Conservation (phyloP, 2,329 filamentous ascomycete genomes). For the Arthroderma sp. region DNA sequence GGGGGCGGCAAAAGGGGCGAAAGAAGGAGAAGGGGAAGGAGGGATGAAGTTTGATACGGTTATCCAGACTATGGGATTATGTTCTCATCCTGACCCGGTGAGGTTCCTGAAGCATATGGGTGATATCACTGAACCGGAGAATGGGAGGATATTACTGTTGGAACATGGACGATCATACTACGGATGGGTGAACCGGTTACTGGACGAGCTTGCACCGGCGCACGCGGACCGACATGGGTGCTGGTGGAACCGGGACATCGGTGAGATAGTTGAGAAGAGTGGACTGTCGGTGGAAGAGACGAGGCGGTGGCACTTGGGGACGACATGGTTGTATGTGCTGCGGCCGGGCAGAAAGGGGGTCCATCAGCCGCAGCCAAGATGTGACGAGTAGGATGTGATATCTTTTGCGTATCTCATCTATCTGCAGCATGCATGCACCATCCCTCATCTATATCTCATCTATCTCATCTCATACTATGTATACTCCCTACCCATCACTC, state of each 20-base stretch:
- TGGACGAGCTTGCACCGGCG: constrained; percentile 34
- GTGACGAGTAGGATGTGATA: background rate
- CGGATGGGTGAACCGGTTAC: constrained; percentile 33
- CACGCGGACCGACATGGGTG: constrained; percentile 40
- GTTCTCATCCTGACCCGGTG: constrained; percentile 33
- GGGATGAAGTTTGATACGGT: constrained; percentile 31
- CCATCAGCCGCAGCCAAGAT: background rate
- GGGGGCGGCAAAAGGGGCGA: background rate
- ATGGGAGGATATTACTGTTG: constrained; percentile 33
- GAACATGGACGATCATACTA: constrained; percentile 38
- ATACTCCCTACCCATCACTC: too few relatives aligned
- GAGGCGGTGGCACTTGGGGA: constrained; percentile 36
- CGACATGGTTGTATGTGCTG: constrained; percentile 34
- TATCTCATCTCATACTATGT: too few relatives aligned
- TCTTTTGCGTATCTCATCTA: background rate
- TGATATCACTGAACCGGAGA: constrained; percentile 25
- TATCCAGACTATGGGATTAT: constrained; percentile 39
- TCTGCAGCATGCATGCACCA: background rate
- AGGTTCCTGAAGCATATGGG: constrained; percentile 29
- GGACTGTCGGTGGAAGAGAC: constrained; percentile 35
- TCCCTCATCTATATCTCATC: background rate
- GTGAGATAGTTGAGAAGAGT: constrained; percentile 33
- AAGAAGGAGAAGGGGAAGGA: background rate
- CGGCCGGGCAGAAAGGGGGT: constrained; percentile 15
- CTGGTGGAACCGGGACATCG: constrained; percentile 42